phyloP scores from a whole-genome alignment of 2,329 filamentous ascomycete genomes.

The Sporothrix euskadiensis region DNA sequence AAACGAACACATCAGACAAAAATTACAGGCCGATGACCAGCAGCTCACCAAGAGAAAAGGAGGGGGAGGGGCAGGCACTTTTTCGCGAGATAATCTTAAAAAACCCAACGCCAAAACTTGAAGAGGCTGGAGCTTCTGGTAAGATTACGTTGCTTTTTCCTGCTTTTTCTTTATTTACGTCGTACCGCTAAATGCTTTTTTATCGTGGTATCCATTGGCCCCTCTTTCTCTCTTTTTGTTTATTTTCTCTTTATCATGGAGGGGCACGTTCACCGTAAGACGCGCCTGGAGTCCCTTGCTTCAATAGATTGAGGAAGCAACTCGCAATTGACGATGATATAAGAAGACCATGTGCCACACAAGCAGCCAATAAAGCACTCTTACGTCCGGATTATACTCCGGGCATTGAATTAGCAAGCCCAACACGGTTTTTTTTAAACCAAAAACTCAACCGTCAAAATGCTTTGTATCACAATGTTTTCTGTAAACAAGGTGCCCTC shows the following conservation, averaged over 20 bases:
- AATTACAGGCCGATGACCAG: not conserved
- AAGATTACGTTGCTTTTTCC: not conserved
- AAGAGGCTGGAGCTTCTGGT: not conserved
- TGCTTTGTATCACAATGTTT: not conserved
- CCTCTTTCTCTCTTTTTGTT: not conserved
- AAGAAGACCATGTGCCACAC: not conserved
- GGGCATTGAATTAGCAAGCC: not conserved
- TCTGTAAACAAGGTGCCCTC: not conserved
- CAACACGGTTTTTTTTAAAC: not conserved
- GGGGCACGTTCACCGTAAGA: not conserved
- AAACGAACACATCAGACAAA: not conserved
- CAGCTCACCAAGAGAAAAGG: not conserved
- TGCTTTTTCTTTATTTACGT: not conserved
- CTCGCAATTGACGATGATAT: not conserved
- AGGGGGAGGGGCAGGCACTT: not conserved
- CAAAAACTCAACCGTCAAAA: no score
- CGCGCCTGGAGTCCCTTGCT: not conserved
- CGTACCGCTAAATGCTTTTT: not conserved
- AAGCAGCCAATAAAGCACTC: no score
- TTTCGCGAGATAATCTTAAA: constrained; percentile 15
- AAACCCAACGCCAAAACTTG: not conserved
- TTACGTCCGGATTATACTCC: no score
- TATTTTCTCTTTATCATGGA: constrained; percentile 1
- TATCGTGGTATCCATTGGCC: constrained; percentile 9
- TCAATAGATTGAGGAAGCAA: not conserved